phyloP scores from a whole-genome alignment of 1,139 yeast genomes.

The Taphrina communis region DNA sequence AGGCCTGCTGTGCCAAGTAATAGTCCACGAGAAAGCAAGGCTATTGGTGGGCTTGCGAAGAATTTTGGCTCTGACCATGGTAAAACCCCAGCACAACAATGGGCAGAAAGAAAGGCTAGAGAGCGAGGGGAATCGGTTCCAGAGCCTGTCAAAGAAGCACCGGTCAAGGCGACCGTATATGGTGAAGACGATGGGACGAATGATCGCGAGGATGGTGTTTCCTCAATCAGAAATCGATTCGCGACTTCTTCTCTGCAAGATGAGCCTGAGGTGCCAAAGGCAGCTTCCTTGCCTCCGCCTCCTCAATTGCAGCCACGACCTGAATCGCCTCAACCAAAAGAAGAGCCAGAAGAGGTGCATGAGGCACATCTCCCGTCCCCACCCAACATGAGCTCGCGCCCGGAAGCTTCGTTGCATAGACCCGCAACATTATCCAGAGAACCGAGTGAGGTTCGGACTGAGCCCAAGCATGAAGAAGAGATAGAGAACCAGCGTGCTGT shows the following conservation, averaged over 20 bases:
- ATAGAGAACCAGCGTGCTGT: constrained; percentile 25
- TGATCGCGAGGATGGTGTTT: constrained; percentile 26
- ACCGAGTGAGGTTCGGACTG: constrained; percentile 39
- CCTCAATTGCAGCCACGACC: constrained; percentile 13
- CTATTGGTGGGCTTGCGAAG: constrained; percentile 69
- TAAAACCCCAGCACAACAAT: constrained; percentile 90
- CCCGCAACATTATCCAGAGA: constrained; percentile 43
- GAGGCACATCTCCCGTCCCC: constrained; percentile 18
- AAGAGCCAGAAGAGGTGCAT: neutral
- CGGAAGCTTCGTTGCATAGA: constrained; percentile 19
- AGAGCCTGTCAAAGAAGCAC: constrained; percentile 40
- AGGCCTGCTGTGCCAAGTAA: constrained; percentile 56
- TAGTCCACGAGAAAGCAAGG: constrained; percentile 63
- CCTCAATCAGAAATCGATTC: constrained; percentile 21
- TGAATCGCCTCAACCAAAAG: constrained; percentile 17
- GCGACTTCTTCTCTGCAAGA: constrained; percentile 10
- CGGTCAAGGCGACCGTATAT: constrained; percentile 44
- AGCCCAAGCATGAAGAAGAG: constrained; percentile 35
- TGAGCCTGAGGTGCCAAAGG: constrained; percentile 18
- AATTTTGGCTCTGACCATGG: constrained; percentile 76
- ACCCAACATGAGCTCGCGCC: constrained; percentile 24
- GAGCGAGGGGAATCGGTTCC: constrained; percentile 38
- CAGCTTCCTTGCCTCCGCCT: constrained; percentile 11
- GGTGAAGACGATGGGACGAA: constrained; percentile 37
- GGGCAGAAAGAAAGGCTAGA: constrained; percentile 69